Evolutionary conservation across 2,329 filamentous ascomycete genomes (phyloP).

Genomic region (Beauveria rudraprayagi): DNA sequence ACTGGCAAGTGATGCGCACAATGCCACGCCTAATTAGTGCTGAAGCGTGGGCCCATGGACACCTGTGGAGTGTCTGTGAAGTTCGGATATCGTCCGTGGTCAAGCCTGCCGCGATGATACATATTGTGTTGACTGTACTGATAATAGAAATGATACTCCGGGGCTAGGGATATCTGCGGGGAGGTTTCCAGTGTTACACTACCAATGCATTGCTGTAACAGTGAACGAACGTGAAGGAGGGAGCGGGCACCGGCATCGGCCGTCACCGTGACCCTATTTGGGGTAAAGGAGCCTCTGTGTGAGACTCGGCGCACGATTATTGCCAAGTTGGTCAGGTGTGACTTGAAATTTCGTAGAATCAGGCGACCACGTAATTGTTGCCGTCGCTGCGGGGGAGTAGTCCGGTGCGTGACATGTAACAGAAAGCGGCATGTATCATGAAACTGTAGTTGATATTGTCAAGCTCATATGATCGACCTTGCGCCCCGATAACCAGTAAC

Average conservation of each 20-base stretch:
- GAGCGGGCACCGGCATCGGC: background rate
- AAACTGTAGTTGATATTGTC: background rate
- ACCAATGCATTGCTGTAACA: background rate
- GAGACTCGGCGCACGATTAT: background rate
- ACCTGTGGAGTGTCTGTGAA: background rate
- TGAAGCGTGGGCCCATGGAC: background rate
- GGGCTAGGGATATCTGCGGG: background rate
- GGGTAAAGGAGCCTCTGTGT: background rate
- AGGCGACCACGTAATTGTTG: too few relatives aligned
- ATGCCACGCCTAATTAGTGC: background rate
- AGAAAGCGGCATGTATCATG: background rate
- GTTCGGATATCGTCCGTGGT: background rate
- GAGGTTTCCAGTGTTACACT: background rate
- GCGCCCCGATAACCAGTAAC: background rate
- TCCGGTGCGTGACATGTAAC: background rate
- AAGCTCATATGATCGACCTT: background rate
- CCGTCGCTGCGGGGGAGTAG: background rate
- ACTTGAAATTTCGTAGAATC: background rate
- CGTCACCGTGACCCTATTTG: background rate
- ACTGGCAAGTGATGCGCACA: background rate
- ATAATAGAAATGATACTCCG: background rate
- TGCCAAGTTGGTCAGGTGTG: background rate
- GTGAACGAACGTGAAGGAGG: background rate
- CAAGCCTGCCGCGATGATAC: background rate
- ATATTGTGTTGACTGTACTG: background rate